These are phyloP conservation scores for Corynespora cassiicola DNA, from an alignment of 2,329 filamentous ascomycete genomes.

Conservation along the genomic window DNA sequence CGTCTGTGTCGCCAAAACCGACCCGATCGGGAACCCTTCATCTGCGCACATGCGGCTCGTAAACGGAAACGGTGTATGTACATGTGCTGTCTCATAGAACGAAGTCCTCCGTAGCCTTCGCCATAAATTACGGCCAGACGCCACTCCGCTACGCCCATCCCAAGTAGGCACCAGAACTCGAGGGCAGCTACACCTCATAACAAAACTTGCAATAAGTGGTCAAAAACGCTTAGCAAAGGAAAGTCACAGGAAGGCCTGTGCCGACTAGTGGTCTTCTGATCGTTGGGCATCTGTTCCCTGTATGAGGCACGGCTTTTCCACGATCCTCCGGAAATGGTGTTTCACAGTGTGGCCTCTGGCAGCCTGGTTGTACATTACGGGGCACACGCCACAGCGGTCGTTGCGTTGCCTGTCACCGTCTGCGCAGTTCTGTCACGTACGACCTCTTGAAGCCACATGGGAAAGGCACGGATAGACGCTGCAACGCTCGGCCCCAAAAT, in stretches of 20 bases:
- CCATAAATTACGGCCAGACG: too few species aligned
- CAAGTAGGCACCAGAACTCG: too few species aligned
- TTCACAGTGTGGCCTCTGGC: constrained; percentile 9
- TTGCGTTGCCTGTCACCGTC: constrained; percentile 32
- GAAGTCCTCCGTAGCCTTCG: too few species aligned
- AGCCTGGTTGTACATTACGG: constrained; percentile 7
- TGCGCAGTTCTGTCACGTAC: constrained; percentile 37
- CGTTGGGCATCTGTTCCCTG: constrained; percentile 11
- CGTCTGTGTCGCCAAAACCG: background rate
- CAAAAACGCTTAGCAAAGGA: too few species aligned
- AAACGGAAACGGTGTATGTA: constrained; percentile 9
- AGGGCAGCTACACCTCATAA: too few species aligned
- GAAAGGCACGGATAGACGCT: constrained; percentile 34
- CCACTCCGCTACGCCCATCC: too few species aligned
- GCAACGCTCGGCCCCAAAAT: constrained; percentile 41
- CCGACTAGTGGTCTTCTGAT: too few species aligned
- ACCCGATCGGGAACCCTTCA: constrained; percentile 6
- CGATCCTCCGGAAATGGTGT: constrained; percentile 7
- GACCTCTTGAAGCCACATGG: constrained; percentile 42
- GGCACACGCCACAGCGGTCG: constrained; percentile 24
- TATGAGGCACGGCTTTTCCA: constrained; percentile 5
- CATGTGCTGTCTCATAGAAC: constrained; percentile 2
- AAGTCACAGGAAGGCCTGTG: background rate
- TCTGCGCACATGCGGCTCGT: too few species aligned
- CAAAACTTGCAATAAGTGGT: too few species aligned